Evolutionary conservation across 2,329 filamentous ascomycete species (phyloP), one percentile per base, ranked within the genome.

Genomic region (Aspergillus jensenii): DNA sequence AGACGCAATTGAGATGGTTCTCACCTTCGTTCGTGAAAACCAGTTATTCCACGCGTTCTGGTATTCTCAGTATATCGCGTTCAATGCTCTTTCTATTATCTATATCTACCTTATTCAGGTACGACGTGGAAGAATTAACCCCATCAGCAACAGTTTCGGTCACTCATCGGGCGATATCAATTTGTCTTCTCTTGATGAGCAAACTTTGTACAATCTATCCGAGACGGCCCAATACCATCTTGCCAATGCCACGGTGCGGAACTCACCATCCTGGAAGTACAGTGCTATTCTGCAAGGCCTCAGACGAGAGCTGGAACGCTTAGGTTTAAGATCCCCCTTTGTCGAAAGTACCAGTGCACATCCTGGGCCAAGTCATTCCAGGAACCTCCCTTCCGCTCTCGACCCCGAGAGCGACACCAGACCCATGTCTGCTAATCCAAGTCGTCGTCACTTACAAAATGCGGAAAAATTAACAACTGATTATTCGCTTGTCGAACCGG

Each of bases 61-160:
- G 65, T 67, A 65, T 15, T 65, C 65, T 1, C 65, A 67, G 47
- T 67, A 67, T 14, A 66, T 67, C 14, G 59, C 65, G 1, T 67
- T 67, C 52, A 67, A 67, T 12, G 64, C 65, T 12, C 15, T 67
- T 11, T 67, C 65, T 1, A 64, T 65, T 6, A 59, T 65, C 2
- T 67, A 67, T 25, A 64, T 67, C 4, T 65, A 62, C 31, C 54
- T 67, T 3, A 67, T 65, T 6, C 60, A 67, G 35, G 61, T 63
- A 4, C 58, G 58, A n/a, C 55, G 62, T 21, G 62, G 59, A 3
- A 56, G 64, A 3, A 65, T 66, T 21, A 44, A 51, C 21, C 56
- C 52, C 2, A 39, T 59, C 6, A 56, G 48, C 19, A 48, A 44
- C 25, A 39, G 14, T 6, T 33, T 41, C 31, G 31, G 19, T 5